Conservation (phyloP, 305 asterid species). For the Solanum aculeatissimum region DNA sequence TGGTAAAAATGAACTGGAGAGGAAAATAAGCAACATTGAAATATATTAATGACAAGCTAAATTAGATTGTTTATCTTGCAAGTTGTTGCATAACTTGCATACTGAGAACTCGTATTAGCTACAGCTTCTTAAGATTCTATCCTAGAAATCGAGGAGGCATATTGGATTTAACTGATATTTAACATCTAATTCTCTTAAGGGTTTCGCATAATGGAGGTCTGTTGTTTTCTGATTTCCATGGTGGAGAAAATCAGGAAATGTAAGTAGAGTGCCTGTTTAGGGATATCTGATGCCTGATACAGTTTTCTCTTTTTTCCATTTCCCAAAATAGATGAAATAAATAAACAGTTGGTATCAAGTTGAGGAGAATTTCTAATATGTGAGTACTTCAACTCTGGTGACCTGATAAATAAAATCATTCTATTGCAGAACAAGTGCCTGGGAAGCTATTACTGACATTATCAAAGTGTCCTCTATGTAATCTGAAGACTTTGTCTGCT, state of each 20-base stretch:
- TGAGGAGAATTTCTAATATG: neutral
- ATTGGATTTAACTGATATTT: neutral
- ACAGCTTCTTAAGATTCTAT: neutral
- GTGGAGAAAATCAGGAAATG: neutral
- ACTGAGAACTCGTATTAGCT: neutral
- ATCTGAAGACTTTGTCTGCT: neutral
- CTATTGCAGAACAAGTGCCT: neutral
- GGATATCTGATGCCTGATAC: neutral
- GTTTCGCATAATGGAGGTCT: neutral
- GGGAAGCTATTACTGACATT: neutral
- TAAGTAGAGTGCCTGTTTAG: neutral
- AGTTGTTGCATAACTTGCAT: neutral
- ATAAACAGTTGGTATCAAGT: neutral
- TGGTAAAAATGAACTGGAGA: neutral
- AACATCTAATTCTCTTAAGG: neutral
- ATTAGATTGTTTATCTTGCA: neutral
- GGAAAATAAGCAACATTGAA: neutral
- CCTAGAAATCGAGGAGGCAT: neutral
- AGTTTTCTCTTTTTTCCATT: neutral
- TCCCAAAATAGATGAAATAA: neutral
- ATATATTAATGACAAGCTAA: neutral
- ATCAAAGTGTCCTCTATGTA: neutral
- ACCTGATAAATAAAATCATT: neutral
- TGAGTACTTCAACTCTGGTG: neutral
- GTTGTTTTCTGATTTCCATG: neutral